phyloP scores from a whole-genome alignment of 495 filamentous ascomycete genomes.

The Talaromyces stipitatus region DNA sequence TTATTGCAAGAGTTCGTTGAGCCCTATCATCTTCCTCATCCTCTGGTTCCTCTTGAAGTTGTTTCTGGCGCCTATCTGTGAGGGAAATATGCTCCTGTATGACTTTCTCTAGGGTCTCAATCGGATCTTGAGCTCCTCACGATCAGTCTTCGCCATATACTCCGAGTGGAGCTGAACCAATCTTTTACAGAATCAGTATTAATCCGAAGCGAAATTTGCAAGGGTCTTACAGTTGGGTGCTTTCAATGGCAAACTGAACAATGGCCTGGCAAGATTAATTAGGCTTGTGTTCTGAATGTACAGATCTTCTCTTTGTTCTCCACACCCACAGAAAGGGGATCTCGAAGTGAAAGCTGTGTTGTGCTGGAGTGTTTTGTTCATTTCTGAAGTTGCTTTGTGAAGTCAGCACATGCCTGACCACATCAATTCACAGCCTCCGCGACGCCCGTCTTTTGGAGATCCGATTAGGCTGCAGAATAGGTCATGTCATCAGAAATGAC shows the following conservation, averaged over 20 bases:
- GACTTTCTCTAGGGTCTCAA: constrained; percentile 3
- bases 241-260: constrained; percentile 3
- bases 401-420: constrained; percentile 1
- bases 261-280: constrained; percentile 4
- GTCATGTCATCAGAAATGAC: neutral
- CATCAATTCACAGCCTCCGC: constrained; percentile 2
- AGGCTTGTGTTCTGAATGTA: neutral
- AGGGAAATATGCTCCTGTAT: constrained; percentile 5
- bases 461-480: neutral
- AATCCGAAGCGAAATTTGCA: neutral
- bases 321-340: constrained; percentile 2
- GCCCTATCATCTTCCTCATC: constrained; percentile 5
- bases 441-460: neutral
- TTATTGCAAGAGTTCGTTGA: constrained; percentile 2
- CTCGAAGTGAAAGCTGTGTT: neutral
- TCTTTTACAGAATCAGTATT: constrained; percentile 4
- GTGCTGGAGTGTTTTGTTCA: constrained; percentile 5
- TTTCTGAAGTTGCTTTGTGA: neutral
- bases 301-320: constrained; percentile 2
- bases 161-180: constrained; percentile 4
- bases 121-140: constrained; percentile 1
- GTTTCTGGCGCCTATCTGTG: neutral
- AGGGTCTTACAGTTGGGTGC: constrained; percentile 5
- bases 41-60: constrained; percentile 5
- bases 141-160: neutral